Percentiles rank a stretch among this genome's conserved stretches.
Conservation (phyloP, 108 stramenopile genomes). For the Skeletonema grethae region DNA sequence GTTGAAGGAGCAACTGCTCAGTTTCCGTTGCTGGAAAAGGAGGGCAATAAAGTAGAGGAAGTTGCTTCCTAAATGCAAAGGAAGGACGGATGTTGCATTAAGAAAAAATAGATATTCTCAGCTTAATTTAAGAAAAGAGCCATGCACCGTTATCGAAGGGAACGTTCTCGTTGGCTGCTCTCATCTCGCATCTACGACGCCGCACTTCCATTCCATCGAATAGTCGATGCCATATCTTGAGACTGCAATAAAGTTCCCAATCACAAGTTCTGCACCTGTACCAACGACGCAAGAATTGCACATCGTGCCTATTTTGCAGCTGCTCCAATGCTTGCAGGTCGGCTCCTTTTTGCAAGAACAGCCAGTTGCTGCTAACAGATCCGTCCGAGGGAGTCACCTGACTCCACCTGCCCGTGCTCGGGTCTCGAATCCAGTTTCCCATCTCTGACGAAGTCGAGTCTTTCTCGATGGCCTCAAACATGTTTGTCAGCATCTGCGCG, state of each 20-base stretch:
- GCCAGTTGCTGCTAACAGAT: not conserved
- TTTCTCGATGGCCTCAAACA: not conserved
- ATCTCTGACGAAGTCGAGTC: too few relatives aligned
- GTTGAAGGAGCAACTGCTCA: slow-evolving; percentile 35
- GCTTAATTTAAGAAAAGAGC: not conserved
- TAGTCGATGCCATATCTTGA: not conserved
- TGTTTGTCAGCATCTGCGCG: not conserved
- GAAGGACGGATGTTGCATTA: not conserved
- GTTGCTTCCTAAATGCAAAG: not conserved
- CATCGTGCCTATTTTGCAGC: not conserved
- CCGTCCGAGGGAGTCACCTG: too few relatives aligned
- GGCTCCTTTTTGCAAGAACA: not conserved
- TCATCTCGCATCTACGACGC: not conserved
- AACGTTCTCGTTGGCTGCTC: not conserved
- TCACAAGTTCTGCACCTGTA: not conserved
- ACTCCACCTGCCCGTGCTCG: too few relatives aligned
- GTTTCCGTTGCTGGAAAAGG: slow-evolving; percentile 40
- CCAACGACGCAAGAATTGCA: not conserved
- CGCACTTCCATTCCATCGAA: not conserved
- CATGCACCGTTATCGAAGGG: not conserved
- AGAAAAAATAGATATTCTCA: not conserved
- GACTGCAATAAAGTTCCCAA: not conserved
- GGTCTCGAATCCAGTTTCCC: too few relatives aligned
- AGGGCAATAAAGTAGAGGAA: not conserved
- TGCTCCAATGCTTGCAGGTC: not conserved